Evolutionary conservation across 495 filamentous ascomycete genomes (phyloP), one percentile per base, ranked within the genome.

Genomic region (Hypoxylon cercidicola): DNA sequence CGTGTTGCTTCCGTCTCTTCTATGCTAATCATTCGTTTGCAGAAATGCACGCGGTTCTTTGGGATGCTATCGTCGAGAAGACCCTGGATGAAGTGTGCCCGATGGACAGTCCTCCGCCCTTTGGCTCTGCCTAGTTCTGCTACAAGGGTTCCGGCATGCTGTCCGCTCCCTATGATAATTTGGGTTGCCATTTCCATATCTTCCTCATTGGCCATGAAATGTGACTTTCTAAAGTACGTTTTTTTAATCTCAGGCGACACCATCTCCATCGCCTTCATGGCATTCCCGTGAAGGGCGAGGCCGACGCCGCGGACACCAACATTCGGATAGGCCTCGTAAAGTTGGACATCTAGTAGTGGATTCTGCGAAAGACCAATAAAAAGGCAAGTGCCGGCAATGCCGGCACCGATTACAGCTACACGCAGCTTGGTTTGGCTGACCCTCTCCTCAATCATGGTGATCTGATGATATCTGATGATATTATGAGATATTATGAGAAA

Each of bases 171-270:
- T 2, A 43, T 9, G 2, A 43, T 20, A 6, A 43, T 43, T 11
- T 43, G 16, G 16, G 40, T 43, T 43, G 40, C 40, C 40, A 43
- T 43, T 43, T 43, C 40, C 40, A 43, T 19, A 8, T 43, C 40
- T 30, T 50, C 61, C 16, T 43, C 40, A 9, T 43, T 19, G 5
- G 40, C 40, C 40, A 43, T 43, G 40, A 43, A 43, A 11, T 43
- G 40, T 10, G 40, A 43, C 7, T 43, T 43, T 9, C 13, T 43
- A 9, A 43, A 43, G 16, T 43, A 43, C 8, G 40, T 18, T 6
- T 43, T 43, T 10, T 43, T 43, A 7, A 43, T 43, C 40, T 43
- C 16, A 6, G n/a, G 40, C 5, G 40, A 43, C 5, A 43, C 4
- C 20, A 19, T 1, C 1, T 43, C 40, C 40, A 43, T 43, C 16